Conservation (phyloP, 2,329 filamentous ascomycete genomes). For the Colletotrichum abscissum region DNA sequence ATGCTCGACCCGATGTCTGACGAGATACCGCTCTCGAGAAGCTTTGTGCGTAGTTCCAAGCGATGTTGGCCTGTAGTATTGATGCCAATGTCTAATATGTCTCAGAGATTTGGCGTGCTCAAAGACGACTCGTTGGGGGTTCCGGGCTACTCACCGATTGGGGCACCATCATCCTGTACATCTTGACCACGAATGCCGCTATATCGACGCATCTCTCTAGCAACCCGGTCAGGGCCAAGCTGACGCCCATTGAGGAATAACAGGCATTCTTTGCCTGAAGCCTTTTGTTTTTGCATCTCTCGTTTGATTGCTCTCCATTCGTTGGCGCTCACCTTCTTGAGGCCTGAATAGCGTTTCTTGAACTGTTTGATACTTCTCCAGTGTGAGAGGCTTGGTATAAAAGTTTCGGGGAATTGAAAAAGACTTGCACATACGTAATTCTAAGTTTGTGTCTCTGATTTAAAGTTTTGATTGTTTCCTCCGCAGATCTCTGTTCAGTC, state of each 20-base stretch:
- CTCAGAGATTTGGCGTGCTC: not conserved
- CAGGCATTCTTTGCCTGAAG: not conserved
- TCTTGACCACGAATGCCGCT: not conserved
- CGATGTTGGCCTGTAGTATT: rapidly evolving
- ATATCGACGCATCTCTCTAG: not conserved
- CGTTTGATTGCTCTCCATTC: not conserved
- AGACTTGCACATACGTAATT: not conserved
- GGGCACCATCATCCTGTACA: not conserved
- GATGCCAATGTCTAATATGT: not conserved
- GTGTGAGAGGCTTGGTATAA: rapidly evolving
- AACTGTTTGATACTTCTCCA: not conserved
- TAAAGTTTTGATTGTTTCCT: no score
- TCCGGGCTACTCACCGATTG: not conserved
- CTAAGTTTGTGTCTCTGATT: not conserved
- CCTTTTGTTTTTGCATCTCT: not conserved
- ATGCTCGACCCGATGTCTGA: no score
- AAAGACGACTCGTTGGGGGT: no score
- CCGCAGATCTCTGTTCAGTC: no score
- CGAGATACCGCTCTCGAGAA: rapidly evolving
- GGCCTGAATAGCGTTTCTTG: not conserved
- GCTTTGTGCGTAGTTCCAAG: no score
- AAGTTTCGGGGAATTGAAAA: no score
- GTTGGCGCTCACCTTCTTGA: not conserved
- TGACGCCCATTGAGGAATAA: not conserved
- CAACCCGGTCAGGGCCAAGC: not conserved